Evolutionary conservation across 805 yeast genomes (phyloP), one percentile per base, ranked within the genome.

Genomic region (Saturnispora mendoncae): DNA sequence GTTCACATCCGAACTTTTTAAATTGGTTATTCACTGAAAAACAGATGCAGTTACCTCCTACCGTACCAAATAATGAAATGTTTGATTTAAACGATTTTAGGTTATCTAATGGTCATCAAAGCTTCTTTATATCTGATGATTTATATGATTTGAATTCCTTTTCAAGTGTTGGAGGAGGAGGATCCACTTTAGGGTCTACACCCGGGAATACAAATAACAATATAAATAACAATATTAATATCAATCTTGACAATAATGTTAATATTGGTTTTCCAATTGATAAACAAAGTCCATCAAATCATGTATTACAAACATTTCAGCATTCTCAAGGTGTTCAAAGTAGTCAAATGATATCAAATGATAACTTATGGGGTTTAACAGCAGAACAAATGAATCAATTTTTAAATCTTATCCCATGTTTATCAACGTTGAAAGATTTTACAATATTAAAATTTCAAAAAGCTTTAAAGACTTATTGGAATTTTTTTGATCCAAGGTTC

Each of bases 401-500:
- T 38, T 37, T 40, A 9, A 27, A 41, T 20, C 39, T 54, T 33
- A 51, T 63, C 5, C 66, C 66, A 1, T 43, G 41, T 1, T 39
- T 63, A 7, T 43, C 41, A 8, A 33, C 39, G 2, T 57, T 60
- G 34, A 45, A 53, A 3, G 65, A 63, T 45, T 62, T 61, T 40
- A 49, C 56, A 7, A 45, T 41, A 24, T 17, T 38, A 3, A 61
- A 57, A 46, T 41, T 62, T 10, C 61, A 59, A 39, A 53, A 52
- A 32, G 46, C 58, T 2, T 46, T 63, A 18, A 47, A 54, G 29
- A 58, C 60, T 1, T 79, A 75, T 53, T 79, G 85, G 85, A 58
- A 61, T 28, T 65, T 68, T 12, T 77, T 75, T 51, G 80, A 78
- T 51, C 74, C 77, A 0, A 73, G 77, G 48, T 74, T 72, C 45